A percentile compares a stretch with the other conserved stretches of the same genome.
Conservation (phyloP, 2,329 filamentous ascomycete genomes). For the Aurifilum marmelostoma region DNA sequence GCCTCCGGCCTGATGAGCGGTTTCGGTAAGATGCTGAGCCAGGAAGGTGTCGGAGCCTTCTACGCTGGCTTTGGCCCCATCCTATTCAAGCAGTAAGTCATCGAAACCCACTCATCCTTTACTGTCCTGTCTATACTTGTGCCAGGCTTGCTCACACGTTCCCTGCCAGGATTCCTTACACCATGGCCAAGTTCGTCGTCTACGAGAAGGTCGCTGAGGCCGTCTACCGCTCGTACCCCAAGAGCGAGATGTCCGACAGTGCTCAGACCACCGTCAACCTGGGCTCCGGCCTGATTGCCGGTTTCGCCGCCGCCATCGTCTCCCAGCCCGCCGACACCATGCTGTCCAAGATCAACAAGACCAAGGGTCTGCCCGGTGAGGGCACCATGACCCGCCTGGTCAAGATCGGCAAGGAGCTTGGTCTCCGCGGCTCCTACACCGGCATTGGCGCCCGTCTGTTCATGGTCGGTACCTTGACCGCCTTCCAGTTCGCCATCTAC, state of each 20-base stretch:
- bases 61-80: constrained; percentile 91
- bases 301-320: constrained; percentile 73
- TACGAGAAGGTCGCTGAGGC: constrained; percentile 34
- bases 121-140: background rate
- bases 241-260: constrained; percentile 36
- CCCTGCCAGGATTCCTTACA: constrained; percentile 33
- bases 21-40: constrained; percentile 81
- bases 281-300: constrained; percentile 70
- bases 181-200: constrained; percentile 34
- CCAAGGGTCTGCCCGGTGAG: constrained; percentile 70
- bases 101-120: background rate
- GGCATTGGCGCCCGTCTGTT: constrained; percentile 73
- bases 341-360: constrained; percentile 81
- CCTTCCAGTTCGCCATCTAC: constrained; percentile 74
- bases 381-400: constrained; percentile 67
- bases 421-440: constrained; percentile 65
- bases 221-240: constrained; percentile 33
- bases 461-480: constrained; percentile 69
- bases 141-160: constrained; percentile 12
- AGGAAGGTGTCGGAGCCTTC: constrained; percentile 83
- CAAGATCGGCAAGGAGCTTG: constrained; percentile 74
- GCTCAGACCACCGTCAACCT: constrained; percentile 65
- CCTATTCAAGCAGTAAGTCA: constrained; percentile 75
- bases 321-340: constrained; percentile 78
- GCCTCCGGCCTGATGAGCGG: constrained; percentile 78